Base-by-base conservation (phyloP, 2,329 filamentous ascomycete species). In the Neofusicoccum sp. region DNA sequence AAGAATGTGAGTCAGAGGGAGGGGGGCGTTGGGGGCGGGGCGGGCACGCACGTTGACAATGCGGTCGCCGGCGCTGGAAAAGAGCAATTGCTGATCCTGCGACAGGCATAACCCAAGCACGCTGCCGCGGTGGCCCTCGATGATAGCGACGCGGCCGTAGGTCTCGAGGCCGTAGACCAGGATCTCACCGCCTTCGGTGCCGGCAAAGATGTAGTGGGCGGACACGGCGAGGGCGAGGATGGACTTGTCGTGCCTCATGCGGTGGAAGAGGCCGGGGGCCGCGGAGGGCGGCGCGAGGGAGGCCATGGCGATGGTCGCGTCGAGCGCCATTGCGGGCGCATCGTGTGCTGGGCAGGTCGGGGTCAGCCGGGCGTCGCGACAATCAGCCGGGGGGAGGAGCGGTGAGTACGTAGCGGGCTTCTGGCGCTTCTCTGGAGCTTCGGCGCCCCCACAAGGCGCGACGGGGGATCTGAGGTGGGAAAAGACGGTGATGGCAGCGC, bases 111-210 rank as follows among this genome's bases (percentile, higher is more conserved):
- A 82, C 61, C 89, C 91, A 49, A 99, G 85, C 24, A 99, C 90
- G 70, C 91, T 96, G 60, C 95, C 90, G 71, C 91, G 89, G 78
- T 99, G 95, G 4, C 91, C 95, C 72, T 95, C 89, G 20, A 98
- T 86, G 30, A 88, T 88, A 43, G 85, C 82, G 30, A 90, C 84
- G 54, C 89, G 86, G 74, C 96, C 88, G 72, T 93, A 99, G 6
- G 91, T 96, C 66, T 89, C 87, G 45, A 99, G 83, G 3, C 89
- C 92, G 89, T 92, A 99, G 45, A 93, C 82, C 47, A 96, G 82
- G 63, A 99, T 96, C 77, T 97, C 91, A 63, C 95, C 95, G 64
- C 91, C 90, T 72, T 97, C 92, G 1, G 95, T 93, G 41, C 95
- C 95, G 16, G 93, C 93, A 74, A 91, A 99, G 58, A 99, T 89